A percentile compares a stretch with the other conserved stretches of the same genome.
Conservation (phyloP, 129 eudicot genomes). For the Rutidosis leptorrhynchoides region DNA sequence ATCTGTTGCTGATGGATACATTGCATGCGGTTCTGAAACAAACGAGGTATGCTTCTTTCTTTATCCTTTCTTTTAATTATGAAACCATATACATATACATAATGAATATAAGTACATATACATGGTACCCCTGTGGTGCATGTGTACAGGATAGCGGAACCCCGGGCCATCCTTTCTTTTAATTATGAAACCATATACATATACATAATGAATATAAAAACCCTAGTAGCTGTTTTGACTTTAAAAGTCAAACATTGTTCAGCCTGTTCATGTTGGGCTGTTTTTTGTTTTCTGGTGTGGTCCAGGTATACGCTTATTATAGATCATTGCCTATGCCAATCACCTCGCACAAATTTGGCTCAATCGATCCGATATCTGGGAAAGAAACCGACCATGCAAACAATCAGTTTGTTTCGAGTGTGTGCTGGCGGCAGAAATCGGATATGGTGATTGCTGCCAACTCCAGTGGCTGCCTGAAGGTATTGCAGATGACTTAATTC, state of each 20-base stretch:
- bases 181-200: not conserved
- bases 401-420: conserved; percentile 91
- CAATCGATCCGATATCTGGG: conserved; percentile 72
- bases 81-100: not conserved
- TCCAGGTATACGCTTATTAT: conserved; percentile 76
- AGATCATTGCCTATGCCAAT: conserved; percentile 90
- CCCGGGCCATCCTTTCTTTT: not conserved
- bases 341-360: conserved; percentile 79
- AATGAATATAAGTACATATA: not conserved
- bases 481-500: conserved; percentile 47
- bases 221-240: conserved; percentile 18
- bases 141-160: too few species aligned
- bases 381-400: conserved; percentile 71
- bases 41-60: conserved; percentile 31
- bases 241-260: not conserved
- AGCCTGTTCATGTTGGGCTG: not conserved
- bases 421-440: conserved; percentile 86
- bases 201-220: not conserved
- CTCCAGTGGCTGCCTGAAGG: conserved; percentile 78
- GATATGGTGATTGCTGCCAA: conserved; percentile 82
- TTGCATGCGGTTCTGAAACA: conserved; percentile 52
- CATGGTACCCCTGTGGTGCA: too few species aligned
- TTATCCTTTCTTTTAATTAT: not conserved
- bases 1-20: conserved; percentile 51
- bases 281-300: not conserved